phyloP scores from a whole-genome alignment of 2,329 filamentous ascomycete genomes.

The Colletotrichum limetticola region DNA sequence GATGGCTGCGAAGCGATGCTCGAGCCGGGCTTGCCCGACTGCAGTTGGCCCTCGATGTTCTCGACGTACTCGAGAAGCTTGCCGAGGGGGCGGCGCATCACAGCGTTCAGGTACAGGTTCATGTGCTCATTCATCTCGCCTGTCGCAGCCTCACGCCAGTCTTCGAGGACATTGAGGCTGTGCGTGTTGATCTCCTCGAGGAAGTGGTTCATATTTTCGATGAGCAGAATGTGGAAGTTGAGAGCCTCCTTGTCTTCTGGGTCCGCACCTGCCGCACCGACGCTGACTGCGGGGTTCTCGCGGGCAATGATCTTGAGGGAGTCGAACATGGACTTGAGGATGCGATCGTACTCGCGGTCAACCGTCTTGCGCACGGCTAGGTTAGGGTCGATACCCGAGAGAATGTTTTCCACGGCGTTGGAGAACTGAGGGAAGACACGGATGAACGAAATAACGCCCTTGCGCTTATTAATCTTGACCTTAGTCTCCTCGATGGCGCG shows the following conservation, averaged over 20 bases:
- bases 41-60: constrained; percentile 80
- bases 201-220: constrained; percentile 99
- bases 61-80: constrained; percentile 93
- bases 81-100: constrained; percentile 89
- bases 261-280: constrained; percentile 57
- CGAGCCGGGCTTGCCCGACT: constrained; percentile 66
- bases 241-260: constrained; percentile 94
- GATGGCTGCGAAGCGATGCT: constrained; percentile 83
- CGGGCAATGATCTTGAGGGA: constrained; percentile 93
- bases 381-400: constrained; percentile 66
- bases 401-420: constrained; percentile 85
- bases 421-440: constrained; percentile 91
- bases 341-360: constrained; percentile 86
- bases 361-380: constrained; percentile 79
- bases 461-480: constrained; percentile 98
- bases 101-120: constrained; percentile 84
- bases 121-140: constrained; percentile 88
- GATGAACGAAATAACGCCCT: constrained; percentile 95
- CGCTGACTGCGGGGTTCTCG: constrained; percentile 67
- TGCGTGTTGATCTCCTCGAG: constrained; percentile 87
- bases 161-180: constrained; percentile 79
- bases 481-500: constrained; percentile 97
- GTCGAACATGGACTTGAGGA: constrained; percentile 97
- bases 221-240: constrained; percentile 96
- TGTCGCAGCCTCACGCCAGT: constrained; percentile 83